phyloP scores from a whole-genome alignment of 1,139 yeast species.

The Candida gigantensis region DNA sequence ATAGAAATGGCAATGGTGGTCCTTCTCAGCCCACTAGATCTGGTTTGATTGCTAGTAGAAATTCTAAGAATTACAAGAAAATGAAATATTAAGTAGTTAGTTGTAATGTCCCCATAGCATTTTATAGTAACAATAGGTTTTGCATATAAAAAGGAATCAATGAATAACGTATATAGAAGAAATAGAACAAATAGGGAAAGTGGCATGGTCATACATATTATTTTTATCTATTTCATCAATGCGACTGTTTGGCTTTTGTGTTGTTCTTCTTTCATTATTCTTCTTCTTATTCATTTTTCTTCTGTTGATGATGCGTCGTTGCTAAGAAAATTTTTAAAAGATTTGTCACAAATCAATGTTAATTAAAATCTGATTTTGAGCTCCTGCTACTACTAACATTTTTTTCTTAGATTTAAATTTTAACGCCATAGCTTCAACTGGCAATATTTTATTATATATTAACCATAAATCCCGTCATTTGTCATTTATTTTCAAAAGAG shows the following conservation, averaged over 20 bases:
- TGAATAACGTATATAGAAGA: no score
- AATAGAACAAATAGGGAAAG: no score
- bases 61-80: conserved; percentile 13
- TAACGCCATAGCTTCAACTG: not conserved
- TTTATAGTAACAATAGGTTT: no score
- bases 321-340: no score
- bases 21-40: conserved; percentile 19
- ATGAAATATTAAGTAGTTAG: conserved; percentile 12
- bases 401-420: not conserved
- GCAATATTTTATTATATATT: not conserved
- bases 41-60: conserved; percentile 21
- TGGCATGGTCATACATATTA: not conserved
- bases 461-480: no score
- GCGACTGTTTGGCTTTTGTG: not conserved
- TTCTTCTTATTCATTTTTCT: not conserved
- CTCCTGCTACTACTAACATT: not conserved
- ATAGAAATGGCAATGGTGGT: conserved; percentile 4
- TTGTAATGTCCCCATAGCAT: no score
- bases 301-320: no score
- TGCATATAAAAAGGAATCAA: no score
- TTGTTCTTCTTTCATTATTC: not conserved
- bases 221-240: conserved; percentile 4
- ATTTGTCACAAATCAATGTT: no score
- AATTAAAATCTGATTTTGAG: not conserved
- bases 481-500: no score